phyloP scores from a whole-genome alignment of 2,329 filamentous ascomycete genomes.

The Trichoderma guizhouense region DNA sequence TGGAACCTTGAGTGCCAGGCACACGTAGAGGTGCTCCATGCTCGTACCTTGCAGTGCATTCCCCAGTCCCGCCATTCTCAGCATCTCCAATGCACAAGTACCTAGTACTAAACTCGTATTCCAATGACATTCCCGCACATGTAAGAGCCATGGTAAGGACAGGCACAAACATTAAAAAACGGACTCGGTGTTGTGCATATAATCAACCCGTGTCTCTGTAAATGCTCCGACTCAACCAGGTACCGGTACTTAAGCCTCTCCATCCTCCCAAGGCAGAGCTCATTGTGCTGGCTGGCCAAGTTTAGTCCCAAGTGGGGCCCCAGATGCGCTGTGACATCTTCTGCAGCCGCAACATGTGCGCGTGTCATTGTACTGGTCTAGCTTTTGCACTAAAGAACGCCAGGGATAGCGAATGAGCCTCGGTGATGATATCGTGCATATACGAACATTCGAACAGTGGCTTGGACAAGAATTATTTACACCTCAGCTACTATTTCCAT shows the following conservation, averaged over 20 bases:
- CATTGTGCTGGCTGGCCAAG: not conserved
- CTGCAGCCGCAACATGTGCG: not conserved
- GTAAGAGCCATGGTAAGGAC: not conserved
- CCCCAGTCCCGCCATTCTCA: not conserved
- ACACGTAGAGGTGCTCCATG: not conserved
- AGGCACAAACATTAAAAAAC: not conserved
- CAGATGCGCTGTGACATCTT: conserved; percentile 13
- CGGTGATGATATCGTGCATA: not conserved
- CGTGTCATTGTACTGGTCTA: not conserved
- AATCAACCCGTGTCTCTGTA: not conserved
- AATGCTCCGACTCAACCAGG: not conserved
- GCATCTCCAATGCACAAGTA: not conserved
- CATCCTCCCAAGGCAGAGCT: not conserved
- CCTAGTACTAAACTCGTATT: not conserved
- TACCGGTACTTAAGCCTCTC: not conserved
- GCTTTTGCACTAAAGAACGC: not conserved
- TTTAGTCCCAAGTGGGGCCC: not conserved
- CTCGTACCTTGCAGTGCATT: not conserved
- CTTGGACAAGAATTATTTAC: not conserved
- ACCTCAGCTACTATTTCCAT: not conserved
- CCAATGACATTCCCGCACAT: not conserved
- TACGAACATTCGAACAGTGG: not conserved
- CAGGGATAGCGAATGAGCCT: not conserved
- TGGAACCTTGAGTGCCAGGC: not conserved
- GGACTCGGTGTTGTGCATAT: not conserved